Base-by-base conservation (phyloP, 2,329 filamentous ascomycete genomes). In the Hymenotorrendiella dingleyae region DNA sequence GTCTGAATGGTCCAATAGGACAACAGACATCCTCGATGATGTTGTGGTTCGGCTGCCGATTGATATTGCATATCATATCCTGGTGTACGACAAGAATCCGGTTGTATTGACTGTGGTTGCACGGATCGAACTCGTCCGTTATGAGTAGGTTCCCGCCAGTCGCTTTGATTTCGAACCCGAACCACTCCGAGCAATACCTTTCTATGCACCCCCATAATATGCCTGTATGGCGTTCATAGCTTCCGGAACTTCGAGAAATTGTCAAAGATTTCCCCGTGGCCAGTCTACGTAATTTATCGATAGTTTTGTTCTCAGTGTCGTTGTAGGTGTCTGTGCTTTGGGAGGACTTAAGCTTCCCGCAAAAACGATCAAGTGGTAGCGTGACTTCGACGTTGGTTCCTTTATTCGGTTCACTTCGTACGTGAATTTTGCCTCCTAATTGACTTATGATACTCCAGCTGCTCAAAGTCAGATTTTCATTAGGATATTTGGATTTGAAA, bases 351-450 rank as follows among this genome's bases (percentile, higher is more conserved):
- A n/a, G n/a, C n/a, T n/a, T n/a, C n/a, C n/a, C n/a, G n/a, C n/a
- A n/a, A n/a, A n/a, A n/a, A n/a, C n/a, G n/a, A n/a, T 54, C 48
- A 3, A 58, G 36, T 12, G 68, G 67, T 1, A 79, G 53, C 5
- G 64, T 67, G 4, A 77, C 69, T 4, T 64, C 67, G 2, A 80
- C 67, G 4, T 68, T 67, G 0, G 78, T 81, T 1, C 78, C 78
- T 22, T 69, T 64, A 1, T 68, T 67, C 5, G 68, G 62, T 36
- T 72, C 65, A 33, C 70, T 78, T 32, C 69, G 67, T 17, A 84
- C 68, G n/a, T 76, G 68, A 29, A 84, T 76, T 7, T 64, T 69
- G 0, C 80, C 81, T 24, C 71, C 68, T 0, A 85, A 64, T 39
- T 68, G 66, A 19, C 69, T 70, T 23, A 84, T 79, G 5, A 84